Base-by-base conservation (phyloP, 352 stramenopile genomes). In the Globisporangium lucens region DNA sequence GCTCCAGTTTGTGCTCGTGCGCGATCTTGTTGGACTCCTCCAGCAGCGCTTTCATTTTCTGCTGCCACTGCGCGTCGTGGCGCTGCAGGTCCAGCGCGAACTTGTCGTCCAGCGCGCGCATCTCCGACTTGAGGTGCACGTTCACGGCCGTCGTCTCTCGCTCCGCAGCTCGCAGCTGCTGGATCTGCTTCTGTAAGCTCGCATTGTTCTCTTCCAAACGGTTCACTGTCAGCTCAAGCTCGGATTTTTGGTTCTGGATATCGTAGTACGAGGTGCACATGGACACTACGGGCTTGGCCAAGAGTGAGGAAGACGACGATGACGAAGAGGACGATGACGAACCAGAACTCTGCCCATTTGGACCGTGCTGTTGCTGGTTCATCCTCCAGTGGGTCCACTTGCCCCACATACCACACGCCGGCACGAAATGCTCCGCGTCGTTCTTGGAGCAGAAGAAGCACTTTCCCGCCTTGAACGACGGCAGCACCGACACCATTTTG, bases 231-330 rank as follows among this genome's bases (percentile, higher is more conserved):
- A 71, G 63, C 41, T 92, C 78, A 0, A 93, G 69, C 56, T 88
- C 72, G 0, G 73, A 73, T 51, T 91, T 91, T 41, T 87, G 64
- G 55, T 88, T 86, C 65, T 94, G 83, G 24, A 94, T 69, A 66
- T 94, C 87, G 59, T 91, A 93, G 65, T 94, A 94, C 8, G 87
- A 94, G 7, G 87, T 94, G 67, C 87, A 94, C 87, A 94, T 94
- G 12, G 78, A 76, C 20, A 83, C 74, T 0, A 78, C 72, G 9
- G 72, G 71, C 38, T 91, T 91, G 8, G 49, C 52, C 3, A 59
- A 22, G 27, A 60, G 20, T 15, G 38, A n/a, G 30, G 68, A 61
- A 22, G 68, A 22, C 5, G 70, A 59, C 13, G 60, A 52, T 15
- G 56, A 35, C 33, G 66, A 35, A 36, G 66, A 61, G 3, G 61